Base-by-base conservation (phyloP, 140 eudicot species). In the Ambrosia hybrid region DNA sequence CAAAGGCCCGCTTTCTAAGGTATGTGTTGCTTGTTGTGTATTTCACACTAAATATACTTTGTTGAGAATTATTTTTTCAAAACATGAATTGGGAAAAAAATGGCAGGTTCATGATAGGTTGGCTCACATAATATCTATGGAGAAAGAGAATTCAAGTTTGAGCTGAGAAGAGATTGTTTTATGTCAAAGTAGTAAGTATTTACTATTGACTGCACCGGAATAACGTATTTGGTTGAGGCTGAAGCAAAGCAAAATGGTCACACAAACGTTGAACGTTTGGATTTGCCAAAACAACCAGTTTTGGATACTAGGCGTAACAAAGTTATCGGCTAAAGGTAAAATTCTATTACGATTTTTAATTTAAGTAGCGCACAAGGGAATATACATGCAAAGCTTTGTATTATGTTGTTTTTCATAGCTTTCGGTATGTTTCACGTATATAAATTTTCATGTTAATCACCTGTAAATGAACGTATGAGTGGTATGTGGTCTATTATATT, bases 31-130 rank as follows among this genome's bases (percentile, higher is more conserved):
- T 14, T 13, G 9, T 57, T 52, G 13, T 21, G 52, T 66, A 14
- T 5, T 37, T 17, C 2, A 14, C 38, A 8, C 70, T 9, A 37
- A 6, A 43, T 30, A 57, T 57, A 17, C 37, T 60, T 34, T 55
- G 45, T 41, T 2, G 30, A 65, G 34, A 73, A 37, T 30, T 1
- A 30, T 30, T 30, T 45, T 8, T n/a, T 48, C 26, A 4, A 0
- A 5, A 15, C 33, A 62, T 5, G 26, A 38, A 39, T 39, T 58
- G 60, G 70, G 39, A 38, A 80, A 41, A 21, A 43, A 68, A 10
- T 74, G 78, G 13, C 85, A 92, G 98, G 96, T 92, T 45, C 76
- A 89, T 67, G 89, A 92, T 68, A 80, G 96, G 78, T 85, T 92
- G 80, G 80, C 95, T 58, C 88, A 83, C 74, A 83, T 92, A 26